Conservation (phyloP, 139 green algal genomes). For the Chlorella sp. region DNA sequence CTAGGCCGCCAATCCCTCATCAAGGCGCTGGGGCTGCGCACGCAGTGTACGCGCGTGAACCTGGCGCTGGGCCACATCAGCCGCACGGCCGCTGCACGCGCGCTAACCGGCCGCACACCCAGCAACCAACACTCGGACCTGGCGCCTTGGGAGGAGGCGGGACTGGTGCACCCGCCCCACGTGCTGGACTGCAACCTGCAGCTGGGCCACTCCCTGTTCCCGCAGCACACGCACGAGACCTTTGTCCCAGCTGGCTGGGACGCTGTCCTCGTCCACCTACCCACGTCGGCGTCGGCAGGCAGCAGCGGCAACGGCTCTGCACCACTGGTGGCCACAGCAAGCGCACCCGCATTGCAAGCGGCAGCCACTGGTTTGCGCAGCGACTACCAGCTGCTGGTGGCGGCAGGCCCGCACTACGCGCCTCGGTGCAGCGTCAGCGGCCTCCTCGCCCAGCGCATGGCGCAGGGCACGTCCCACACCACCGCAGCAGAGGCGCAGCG, state of each 20-base stretch:
- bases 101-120: not conserved
- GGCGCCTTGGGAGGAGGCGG: not conserved
- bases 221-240: not conserved
- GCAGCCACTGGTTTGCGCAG: not conserved
- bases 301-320: no score
- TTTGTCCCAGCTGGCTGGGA: not conserved
- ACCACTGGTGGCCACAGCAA: not conserved
- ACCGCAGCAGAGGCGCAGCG: not conserved
- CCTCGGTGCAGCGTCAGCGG: not conserved
- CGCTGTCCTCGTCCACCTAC: not conserved
- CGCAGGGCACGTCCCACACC: not conserved
- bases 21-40: not conserved
- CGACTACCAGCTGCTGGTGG: not conserved
- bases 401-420: not conserved
- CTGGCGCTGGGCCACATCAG: not conserved
- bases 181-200: not conserved
- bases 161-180: not conserved
- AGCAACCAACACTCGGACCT: not conserved
- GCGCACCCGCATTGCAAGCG: no score
- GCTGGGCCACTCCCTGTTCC: not conserved
- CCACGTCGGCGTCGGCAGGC: not conserved
- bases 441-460: not conserved
- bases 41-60: not conserved
- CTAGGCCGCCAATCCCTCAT: not conserved
- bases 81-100: not conserved